phyloP scores from a whole-genome alignment of 2,329 filamentous ascomycete genomes.

The Cylindrodendrum hubeiense region DNA sequence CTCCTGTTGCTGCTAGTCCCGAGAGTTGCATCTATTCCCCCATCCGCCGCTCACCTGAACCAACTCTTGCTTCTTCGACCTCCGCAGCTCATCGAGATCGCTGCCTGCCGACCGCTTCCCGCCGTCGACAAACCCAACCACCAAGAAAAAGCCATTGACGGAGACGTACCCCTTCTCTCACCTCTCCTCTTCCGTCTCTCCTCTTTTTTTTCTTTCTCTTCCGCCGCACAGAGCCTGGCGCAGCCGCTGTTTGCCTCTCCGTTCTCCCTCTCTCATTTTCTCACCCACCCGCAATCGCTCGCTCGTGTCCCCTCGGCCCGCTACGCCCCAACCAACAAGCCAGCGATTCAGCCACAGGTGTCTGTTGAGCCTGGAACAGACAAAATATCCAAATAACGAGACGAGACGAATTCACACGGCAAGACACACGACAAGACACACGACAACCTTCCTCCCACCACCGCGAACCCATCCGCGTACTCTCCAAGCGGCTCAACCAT shows the following conservation, averaged over 20 bases:
- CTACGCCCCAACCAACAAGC: constrained; percentile 10
- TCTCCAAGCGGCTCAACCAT: constrained; percentile 34
- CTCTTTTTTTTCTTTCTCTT: background rate
- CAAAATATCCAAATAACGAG: constrained; percentile 20
- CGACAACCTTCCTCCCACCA: background rate
- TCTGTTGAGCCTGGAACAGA: constrained; percentile 1
- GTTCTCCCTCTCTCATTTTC: background rate
- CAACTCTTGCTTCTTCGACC: constrained; percentile 2
- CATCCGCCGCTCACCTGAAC: background rate
- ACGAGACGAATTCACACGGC: constrained; percentile 8
- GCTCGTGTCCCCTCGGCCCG: constrained; percentile 13
- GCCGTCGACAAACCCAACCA: background rate
- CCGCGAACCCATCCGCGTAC: background rate
- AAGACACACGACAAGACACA: constrained; percentile 2
- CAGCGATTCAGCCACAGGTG: constrained; percentile 17
- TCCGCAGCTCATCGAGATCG: constrained; percentile 9
- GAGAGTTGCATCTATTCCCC: constrained; percentile 1
- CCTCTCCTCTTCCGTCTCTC: background rate
- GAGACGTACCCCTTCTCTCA: background rate
- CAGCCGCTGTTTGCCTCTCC: background rate
- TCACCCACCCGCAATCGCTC: constrained; percentile 1
- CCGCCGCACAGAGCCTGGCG: background rate
- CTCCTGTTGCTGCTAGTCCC: background rate
- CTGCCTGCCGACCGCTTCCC: background rate
- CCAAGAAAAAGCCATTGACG: background rate